Percentiles rank a stretch among this genome's conserved stretches.
phyloP scores from a whole-genome alignment of 2,329 filamentous ascomycete genomes.

The Microdochium paspali region DNA sequence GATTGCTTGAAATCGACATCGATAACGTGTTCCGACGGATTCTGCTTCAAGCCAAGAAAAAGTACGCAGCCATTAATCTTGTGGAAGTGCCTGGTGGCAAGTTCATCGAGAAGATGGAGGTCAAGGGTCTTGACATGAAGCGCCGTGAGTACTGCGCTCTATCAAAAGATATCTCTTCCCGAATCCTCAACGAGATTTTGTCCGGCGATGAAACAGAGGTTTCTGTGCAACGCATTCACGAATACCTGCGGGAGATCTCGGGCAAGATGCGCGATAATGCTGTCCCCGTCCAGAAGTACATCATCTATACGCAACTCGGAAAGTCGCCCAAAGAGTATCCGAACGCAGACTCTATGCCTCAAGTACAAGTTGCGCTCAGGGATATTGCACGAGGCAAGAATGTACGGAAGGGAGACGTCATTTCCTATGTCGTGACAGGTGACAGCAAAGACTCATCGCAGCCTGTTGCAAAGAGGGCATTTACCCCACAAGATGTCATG shows the following conservation, averaged over 20 bases:
- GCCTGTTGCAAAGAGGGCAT: constrained; percentile 77
- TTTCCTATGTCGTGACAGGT: constrained; percentile 87
- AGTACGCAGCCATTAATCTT: constrained; percentile 95
- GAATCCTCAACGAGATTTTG: constrained; percentile 86
- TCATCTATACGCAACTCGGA: constrained; percentile 94
- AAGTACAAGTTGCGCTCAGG: constrained; percentile 88
- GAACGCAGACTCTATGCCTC: constrained; percentile 90
- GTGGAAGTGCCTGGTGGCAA: constrained; percentile 74
- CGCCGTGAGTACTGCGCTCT: constrained; percentile 92
- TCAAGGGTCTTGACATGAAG: constrained; percentile 98
- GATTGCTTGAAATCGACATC: constrained; percentile 90
- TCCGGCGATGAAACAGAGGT: constrained; percentile 88
- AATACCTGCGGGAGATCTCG: constrained; percentile 79
- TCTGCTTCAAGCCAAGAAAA: constrained; percentile 94
- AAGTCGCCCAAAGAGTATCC: constrained; percentile 91
- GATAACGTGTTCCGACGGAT: constrained; percentile 95
- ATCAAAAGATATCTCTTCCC: constrained; percentile 88
- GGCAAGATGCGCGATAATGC: constrained; percentile 74
- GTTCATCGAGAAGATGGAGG: constrained; percentile 88
- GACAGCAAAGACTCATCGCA: constrained; percentile 54
- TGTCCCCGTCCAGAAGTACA: constrained; percentile 78
- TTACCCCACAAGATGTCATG: constrained; percentile 73
- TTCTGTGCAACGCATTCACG: constrained; percentile 83
- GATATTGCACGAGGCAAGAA: constrained; percentile 80
- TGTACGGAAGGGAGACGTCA: constrained; percentile 88